phyloP scores from a whole-genome alignment of 306 rosid genomes.

The Quercus mongolica region DNA sequence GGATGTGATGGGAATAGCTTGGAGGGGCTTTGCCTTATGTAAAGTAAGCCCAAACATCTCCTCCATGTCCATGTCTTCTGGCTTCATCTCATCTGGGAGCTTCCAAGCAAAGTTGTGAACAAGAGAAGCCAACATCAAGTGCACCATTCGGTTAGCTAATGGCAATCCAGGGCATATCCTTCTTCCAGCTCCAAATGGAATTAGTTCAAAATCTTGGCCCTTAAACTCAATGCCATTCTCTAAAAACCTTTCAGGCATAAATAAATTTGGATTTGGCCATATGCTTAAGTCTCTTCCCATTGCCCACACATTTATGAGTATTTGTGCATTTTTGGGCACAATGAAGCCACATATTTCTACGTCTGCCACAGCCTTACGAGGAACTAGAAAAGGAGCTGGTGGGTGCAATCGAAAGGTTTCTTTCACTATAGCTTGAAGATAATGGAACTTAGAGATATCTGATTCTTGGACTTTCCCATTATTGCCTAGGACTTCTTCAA shows the following conservation, averaged over 20 bases:
- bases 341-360: constrained; percentile 6
- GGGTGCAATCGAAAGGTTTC: constrained; percentile 34
- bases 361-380: constrained; percentile 8
- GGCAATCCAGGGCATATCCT: no score
- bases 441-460: constrained; percentile 18
- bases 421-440: constrained; percentile 19
- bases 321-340: constrained; percentile 13
- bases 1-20: no score
- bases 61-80: no score
- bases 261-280: constrained; percentile 22
- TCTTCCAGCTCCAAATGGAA: constrained; percentile 2
- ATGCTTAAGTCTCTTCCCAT: constrained; percentile 22
- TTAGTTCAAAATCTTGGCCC: not conserved
- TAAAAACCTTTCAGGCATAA: constrained; percentile 31
- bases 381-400: constrained; percentile 24
- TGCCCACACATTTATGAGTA: constrained; percentile 24
- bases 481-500: not conserved
- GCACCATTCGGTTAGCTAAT: no score
- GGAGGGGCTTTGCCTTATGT: no score
- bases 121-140: no score
- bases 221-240: not conserved
- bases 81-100: no score
- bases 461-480: constrained; percentile 18
- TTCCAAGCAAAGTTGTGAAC: no score
- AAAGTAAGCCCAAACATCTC: no score